Conservation (phyloP, 306 rosid species). For the Malus sylvestris region DNA sequence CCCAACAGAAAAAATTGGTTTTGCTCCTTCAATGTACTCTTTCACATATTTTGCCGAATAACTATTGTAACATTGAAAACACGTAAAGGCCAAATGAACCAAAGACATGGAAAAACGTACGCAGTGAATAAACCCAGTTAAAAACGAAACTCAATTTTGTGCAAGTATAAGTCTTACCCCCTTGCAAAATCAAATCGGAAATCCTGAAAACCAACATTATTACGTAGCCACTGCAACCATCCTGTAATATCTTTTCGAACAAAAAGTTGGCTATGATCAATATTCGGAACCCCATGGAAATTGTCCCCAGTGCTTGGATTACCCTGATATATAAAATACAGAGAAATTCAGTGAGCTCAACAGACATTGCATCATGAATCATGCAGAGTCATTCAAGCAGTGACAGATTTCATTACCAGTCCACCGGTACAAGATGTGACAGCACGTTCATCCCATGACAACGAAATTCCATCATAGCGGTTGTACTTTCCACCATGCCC, state of each 20-base stretch:
- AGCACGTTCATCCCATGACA: slow-evolving; percentile 78
- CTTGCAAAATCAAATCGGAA: slow-evolving; percentile 87
- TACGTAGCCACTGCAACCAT: slow-evolving; percentile 75
- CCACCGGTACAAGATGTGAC: slow-evolving; percentile 88
- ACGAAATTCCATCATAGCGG: slow-evolving; percentile 81
- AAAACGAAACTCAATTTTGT: neutral
- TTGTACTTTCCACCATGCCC: slow-evolving; percentile 84
- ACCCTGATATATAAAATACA: slow-evolving; percentile 40
- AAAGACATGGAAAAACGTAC: neutral
- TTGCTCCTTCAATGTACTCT: slow-evolving; percentile 81
- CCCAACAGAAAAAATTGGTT: slow-evolving; percentile 75
- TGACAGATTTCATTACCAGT: slow-evolving; percentile 36
- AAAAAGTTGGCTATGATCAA: slow-evolving; percentile 78
- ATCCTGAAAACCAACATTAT: slow-evolving; percentile 72
- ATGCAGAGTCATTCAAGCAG: slow-evolving; percentile 5
- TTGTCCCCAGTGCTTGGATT: slow-evolving; percentile 62
- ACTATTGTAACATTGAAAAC: slow-evolving; percentile 27
- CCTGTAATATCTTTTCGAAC: slow-evolving; percentile 74
- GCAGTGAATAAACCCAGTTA: neutral
- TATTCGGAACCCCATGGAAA: slow-evolving; percentile 81
- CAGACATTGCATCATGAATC: neutral
- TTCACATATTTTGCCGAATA: slow-evolving; percentile 75
- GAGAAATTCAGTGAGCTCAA: neutral
- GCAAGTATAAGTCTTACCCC: slow-evolving; percentile 44
- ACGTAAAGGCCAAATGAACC: slow-evolving; percentile 4